Base-by-base conservation (phyloP, 441 rosid genomes). In the Mallotus japonicus region DNA sequence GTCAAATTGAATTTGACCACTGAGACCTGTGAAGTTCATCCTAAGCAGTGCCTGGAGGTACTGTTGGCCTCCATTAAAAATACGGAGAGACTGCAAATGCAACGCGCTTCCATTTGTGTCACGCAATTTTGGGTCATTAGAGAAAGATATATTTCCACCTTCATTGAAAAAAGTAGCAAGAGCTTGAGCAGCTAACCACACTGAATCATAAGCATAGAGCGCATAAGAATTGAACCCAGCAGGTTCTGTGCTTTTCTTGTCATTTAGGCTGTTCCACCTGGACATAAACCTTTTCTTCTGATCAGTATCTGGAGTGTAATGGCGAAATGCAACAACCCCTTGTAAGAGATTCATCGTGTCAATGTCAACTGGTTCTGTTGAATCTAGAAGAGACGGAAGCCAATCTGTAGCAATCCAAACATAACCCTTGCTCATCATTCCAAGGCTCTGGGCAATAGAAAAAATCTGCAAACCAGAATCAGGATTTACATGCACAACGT, bases 331-430 rank as follows among this genome's bases (percentile, higher is more conserved):
- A 71, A 95, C 83, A 67, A 95, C 97, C 64, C 97, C 99, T 81
- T 89, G 97, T 76, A 95, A 85, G 78, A 87, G 84, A 74, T 84
- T 87, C 90, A 87, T 81, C 22, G 73, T 78, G 55, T 83, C 78
- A n/a, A 80, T 12, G 56, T 80, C 86, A 44, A 71, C 71, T 9
- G 87, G 85, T 34, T 81, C 87, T 66, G 54, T 70, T 19, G 95
- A 84, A 84, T 92, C 97, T 65, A 95, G 78, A 75, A 83, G 67
- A 9, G 97, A 86, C 72, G 90, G 86, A 80, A 95, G 97, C 97
- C 99, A 95, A 86, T 92, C 97, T 24, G 97, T 91, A 24, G 97
- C 85, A 61, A 95, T 92, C 99, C 99, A 95, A 61, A 95, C 99
- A 81, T 92, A 92, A 60, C 95, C 91, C 62, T 67, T 63, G 65